These are phyloP conservation scores for Raphidocelis subcapitata DNA, from an alignment of 139 green algal species.

Conservation along the genomic window DNA sequence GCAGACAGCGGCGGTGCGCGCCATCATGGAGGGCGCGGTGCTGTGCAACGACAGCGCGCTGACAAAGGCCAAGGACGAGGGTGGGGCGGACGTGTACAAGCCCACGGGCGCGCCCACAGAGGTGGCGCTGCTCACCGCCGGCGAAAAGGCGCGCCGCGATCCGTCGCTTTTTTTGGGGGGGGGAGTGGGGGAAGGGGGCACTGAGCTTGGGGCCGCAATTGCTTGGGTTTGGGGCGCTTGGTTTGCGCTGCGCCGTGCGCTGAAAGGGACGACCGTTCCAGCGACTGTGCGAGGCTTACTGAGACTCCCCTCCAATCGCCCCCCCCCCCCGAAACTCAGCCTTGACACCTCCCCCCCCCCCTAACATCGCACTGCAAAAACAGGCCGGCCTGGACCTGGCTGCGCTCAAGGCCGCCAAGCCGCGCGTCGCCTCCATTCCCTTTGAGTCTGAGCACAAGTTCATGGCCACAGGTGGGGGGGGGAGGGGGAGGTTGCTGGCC, in stretches of 20 bases:
- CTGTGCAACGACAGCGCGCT: slow-evolving; percentile 41
- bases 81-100: slow-evolving; percentile 3
- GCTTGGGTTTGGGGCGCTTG: too few relatives aligned
- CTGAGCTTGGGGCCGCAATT: too few relatives aligned
- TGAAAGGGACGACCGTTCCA: too few relatives aligned
- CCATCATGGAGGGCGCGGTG: slow-evolving; percentile 29
- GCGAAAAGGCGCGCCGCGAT: slow-evolving; percentile 2
- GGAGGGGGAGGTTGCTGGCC: too few relatives aligned
- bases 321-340: too few relatives aligned
- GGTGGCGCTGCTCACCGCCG: slow-evolving; percentile 34
- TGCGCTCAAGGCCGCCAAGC: slow-evolving; percentile 6
- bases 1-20: background rate
- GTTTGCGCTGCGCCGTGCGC: too few relatives aligned
- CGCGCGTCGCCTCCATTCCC: slow-evolving; percentile 24
- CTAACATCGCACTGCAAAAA: too few relatives aligned
- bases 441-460: slow-evolving; percentile 49
- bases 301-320: too few relatives aligned
- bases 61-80: slow-evolving; percentile 8
- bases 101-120: slow-evolving; percentile 35
- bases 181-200: too few relatives aligned
- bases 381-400: slow-evolving; percentile 17
- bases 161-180: too few relatives aligned
- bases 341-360: too few relatives aligned
- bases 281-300: too few relatives aligned
- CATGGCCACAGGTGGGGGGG: slow-evolving; percentile 17